Conservation (phyloP, 805 yeast genomes). For the Metschnikowia shivogae region DNA sequence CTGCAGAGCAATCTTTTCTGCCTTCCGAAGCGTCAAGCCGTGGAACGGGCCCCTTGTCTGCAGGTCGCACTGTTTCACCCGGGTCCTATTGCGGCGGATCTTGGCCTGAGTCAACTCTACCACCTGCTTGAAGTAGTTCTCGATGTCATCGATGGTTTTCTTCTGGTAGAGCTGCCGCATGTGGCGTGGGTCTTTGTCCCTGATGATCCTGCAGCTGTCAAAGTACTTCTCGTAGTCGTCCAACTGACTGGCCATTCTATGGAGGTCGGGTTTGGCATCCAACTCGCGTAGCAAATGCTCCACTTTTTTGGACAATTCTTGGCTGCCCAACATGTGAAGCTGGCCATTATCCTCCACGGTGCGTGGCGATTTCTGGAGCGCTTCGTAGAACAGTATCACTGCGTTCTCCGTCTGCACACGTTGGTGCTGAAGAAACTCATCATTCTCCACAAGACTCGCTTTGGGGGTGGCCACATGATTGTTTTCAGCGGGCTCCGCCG, state of each 20-base stretch:
- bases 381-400: slow-evolving; percentile 3
- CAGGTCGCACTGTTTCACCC: background rate
- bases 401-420: background rate
- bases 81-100: background rate
- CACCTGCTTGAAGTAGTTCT: background rate
- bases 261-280: slow-evolving; percentile 1
- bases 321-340: slow-evolving; percentile 2
- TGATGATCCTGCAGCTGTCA: slow-evolving; percentile 1
- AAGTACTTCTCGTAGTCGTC: slow-evolving; percentile 2
- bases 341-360: slow-evolving; percentile 1
- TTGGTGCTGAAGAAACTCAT: background rate
- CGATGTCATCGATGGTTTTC: background rate
- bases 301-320: background rate
- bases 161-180: slow-evolving; percentile 2
- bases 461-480: background rate
- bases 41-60: background rate
- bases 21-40: background rate
- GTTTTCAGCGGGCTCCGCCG: background rate
- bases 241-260: slow-evolving; percentile 1
- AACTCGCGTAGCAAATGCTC: slow-evolving; percentile 1
- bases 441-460: background rate
- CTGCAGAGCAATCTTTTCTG: background rate
- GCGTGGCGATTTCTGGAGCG: background rate
- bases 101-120: background rate
- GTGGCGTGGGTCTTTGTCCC: slow-evolving; percentile 1